Evolutionary conservation across 208 protist genomes (phyloP), one percentile per base, ranked within the genome.

Genomic region (Leishmania guyanensis): DNA sequence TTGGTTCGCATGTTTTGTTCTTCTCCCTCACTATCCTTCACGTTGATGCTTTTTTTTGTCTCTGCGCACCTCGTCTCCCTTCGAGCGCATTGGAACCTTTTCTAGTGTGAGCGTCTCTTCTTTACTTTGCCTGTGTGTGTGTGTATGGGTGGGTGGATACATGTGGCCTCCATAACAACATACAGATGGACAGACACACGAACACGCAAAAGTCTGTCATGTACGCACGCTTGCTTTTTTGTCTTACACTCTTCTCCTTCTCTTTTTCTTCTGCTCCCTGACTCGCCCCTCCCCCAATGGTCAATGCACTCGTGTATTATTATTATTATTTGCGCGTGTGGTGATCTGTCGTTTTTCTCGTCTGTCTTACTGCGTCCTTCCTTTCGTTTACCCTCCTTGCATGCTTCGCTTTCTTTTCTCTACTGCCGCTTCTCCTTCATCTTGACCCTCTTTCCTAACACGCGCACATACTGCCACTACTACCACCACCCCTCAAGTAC

Each of bases 1-100:
- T 78, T 78, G 48, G 6, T 46, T 78, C 58, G 62, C 43, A 36
- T 68, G 62, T 60, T 16, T 72, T 43, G 56, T 79, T 65, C 46
- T 69, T 43, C 51, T 51, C 26, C 9, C 1, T 17, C 43, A 36
- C 50, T 76, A 5, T 77, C 29, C 29, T 51, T 66, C 5, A 36
- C 29, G 10, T 48, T 56, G 14, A 26, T 58, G 36, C 26, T 46
- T 22, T 70, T 65, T 51, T 75, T 22, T 46, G 4, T 46, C 43
- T 46, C 43, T 46, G 43, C 43, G 43, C 43, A 46, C 43, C 43
- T 5, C 43, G 4, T 46, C 43, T 46, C 43, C 43, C 43, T 6
- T 46, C 43, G 43, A 46, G 43, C 39, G 29, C n/a, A 6, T 80
- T n/a, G 39, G 48, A 69, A 43, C 22, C 36, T 20, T 20, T 22